Conservation (phyloP, 257 asterid species). For the Solanum pimpinellifolium region DNA sequence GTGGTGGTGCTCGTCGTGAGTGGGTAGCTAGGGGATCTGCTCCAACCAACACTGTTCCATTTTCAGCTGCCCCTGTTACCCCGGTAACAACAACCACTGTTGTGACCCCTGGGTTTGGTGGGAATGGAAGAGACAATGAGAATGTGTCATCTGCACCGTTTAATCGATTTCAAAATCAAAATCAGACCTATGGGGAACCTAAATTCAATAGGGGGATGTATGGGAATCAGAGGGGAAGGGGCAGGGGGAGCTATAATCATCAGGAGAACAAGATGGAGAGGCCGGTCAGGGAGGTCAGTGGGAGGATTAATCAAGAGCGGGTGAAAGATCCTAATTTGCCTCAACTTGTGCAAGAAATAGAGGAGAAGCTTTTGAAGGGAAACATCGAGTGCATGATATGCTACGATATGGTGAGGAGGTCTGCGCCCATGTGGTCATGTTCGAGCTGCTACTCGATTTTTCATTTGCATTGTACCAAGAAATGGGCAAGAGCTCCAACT, state of each 20-base stretch:
- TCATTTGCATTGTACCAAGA: slow-evolving; percentile 76
- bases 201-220: slow-evolving; percentile 21
- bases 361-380: slow-evolving; percentile 78
- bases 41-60: slow-evolving; percentile 8
- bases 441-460: slow-evolving; percentile 87
- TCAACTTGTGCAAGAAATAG: slow-evolving; percentile 87
- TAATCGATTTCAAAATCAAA: not conserved
- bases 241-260: not conserved
- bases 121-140: slow-evolving; percentile 14
- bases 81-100: not conserved
- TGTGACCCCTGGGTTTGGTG: slow-evolving; percentile 1
- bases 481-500: slow-evolving; percentile 99
- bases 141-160: slow-evolving; percentile 14
- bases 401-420: slow-evolving; percentile 89
- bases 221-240: slow-evolving; percentile 15
- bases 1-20: slow-evolving; percentile 48
- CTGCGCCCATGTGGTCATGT: slow-evolving; percentile 91
- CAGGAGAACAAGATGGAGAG: slow-evolving; percentile 19
- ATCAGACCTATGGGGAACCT: slow-evolving; percentile 23
- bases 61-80: slow-evolving; percentile 8
- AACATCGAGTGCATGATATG: slow-evolving; percentile 98
- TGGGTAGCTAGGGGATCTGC: slow-evolving; percentile 71
- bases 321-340: slow-evolving; percentile 49
- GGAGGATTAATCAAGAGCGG: slow-evolving; percentile 14
- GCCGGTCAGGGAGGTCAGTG: slow-evolving; percentile 20